Conservation (phyloP, 306 rosid species). For the Fragaria iinumae region DNA sequence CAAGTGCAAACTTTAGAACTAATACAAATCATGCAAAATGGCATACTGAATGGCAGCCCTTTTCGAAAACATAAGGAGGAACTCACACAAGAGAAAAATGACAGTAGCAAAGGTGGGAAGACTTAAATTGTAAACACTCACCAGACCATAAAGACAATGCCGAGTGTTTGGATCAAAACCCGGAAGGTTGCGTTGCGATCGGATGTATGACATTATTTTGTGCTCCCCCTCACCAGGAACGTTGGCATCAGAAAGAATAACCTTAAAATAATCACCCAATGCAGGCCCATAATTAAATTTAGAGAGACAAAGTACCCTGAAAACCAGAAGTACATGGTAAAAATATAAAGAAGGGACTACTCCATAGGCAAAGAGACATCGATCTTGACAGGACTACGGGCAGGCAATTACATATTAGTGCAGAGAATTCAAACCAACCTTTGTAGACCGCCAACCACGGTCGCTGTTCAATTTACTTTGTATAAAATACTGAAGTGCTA, state of each 20-base stretch:
- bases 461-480: conserved; percentile 75
- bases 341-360: conserved; percentile 47
- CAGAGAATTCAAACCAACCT: conserved; percentile 53
- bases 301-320: conserved; percentile 57
- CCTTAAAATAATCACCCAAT: conserved; percentile 83
- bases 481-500: conserved; percentile 87
- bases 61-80: background rate
- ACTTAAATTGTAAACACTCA: conserved; percentile 41
- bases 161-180: conserved; percentile 87
- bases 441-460: conserved; percentile 75
- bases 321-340: conserved; percentile 44
- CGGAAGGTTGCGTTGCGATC: conserved; percentile 69
- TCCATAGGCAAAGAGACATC: conserved; percentile 40
- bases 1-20: conserved; percentile 9
- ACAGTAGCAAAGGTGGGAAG: conserved; percentile 13
- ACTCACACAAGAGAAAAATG: conserved; percentile 4
- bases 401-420: conserved; percentile 20
- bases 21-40: background rate
- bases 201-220: conserved; percentile 85
- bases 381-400: conserved; percentile 36
- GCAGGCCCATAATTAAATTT: conserved; percentile 57
- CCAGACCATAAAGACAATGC: conserved; percentile 93
- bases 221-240: conserved; percentile 98
- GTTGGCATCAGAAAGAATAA: conserved; percentile 94
- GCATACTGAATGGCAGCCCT: conserved; percentile 16